Base-by-base conservation (phyloP, 805 yeast genomes). In the Pichia ethanolica region DNA sequence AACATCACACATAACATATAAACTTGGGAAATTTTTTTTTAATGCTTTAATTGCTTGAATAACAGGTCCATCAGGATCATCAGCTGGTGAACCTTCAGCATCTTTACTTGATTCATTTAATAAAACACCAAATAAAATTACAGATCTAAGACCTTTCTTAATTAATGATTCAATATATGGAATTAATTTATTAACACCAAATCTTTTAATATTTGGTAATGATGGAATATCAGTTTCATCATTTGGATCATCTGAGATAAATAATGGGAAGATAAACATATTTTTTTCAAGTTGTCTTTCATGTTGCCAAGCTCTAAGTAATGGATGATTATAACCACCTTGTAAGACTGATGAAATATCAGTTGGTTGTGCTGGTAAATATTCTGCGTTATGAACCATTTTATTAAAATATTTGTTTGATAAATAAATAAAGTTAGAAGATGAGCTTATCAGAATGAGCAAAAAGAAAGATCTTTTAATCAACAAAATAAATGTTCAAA, bases 11-110 rank as follows among this genome's bases (percentile, higher is more conserved):
- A 89, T 81, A 55, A 93, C 79, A 65, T 83, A 91, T 51, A 93
- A 74, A 30, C 79, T 84, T 5, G 99, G 98, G 70, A 86, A 90
- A 13, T 77, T 68, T 41, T 67, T 54, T 52, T 75, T 75, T 48
- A 93, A 73, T 2, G 78, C 72, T 61, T 81, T 83, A 59, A 86
- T 83, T 25, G 91, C 86, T 53, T 67, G 75, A 56, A 93, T 90
- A 3, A 93, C 98, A 2, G 99, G 98, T 0, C 98, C 97, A 35
- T 87, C 77, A 37, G 97, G 96, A 66, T 89, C 96, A 66, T 93
- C 98, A 2, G 99, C 99, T 42, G 89, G 78, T 2, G 96, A 79
- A 8, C 97, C 99, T 35, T 71, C 73, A 7, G 77, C 73, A 65
- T 93, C 99, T 61, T 93, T 93, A 44, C 70, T 78, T 7, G 85